Conservation (phyloP, 2,329 filamentous ascomycete genomes). For the Trichoderma semiorbis region DNA sequence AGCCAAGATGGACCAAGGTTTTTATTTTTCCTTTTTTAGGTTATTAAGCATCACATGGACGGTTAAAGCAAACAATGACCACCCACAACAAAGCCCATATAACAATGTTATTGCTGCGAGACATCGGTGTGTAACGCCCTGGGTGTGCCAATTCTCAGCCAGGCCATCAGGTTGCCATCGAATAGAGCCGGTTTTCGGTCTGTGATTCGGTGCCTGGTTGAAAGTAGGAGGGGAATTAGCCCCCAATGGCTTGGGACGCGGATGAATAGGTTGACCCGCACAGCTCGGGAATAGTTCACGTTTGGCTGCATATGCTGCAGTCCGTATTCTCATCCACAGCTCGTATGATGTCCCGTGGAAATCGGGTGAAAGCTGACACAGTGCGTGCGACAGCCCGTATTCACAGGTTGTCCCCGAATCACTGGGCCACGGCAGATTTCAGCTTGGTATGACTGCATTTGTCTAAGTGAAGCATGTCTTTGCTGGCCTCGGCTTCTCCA, state of each 20-base stretch:
- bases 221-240: background rate
- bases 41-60: constrained; percentile 13
- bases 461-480: background rate
- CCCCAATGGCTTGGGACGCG: background rate
- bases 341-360: constrained; percentile 1
- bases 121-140: constrained; percentile 3
- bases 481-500: background rate
- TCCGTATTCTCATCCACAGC: background rate
- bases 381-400: constrained; percentile 12
- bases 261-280: background rate
- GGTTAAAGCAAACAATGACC: constrained; percentile 1
- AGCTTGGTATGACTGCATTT: constrained; percentile 1
- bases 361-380: constrained; percentile 11
- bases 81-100: background rate
- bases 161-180: background rate
- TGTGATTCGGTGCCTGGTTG: background rate
- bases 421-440: background rate
- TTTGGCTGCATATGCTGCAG: constrained; percentile 1
- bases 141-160: background rate
- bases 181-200: background rate
- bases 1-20: background rate
- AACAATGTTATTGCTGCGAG: background rate
- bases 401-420: background rate
- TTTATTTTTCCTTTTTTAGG: background rate
- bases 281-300: background rate